These are phyloP conservation scores for Sphaerulina musiva DNA, from an alignment of 2,329 filamentous ascomycete species.

Conservation along the genomic window DNA sequence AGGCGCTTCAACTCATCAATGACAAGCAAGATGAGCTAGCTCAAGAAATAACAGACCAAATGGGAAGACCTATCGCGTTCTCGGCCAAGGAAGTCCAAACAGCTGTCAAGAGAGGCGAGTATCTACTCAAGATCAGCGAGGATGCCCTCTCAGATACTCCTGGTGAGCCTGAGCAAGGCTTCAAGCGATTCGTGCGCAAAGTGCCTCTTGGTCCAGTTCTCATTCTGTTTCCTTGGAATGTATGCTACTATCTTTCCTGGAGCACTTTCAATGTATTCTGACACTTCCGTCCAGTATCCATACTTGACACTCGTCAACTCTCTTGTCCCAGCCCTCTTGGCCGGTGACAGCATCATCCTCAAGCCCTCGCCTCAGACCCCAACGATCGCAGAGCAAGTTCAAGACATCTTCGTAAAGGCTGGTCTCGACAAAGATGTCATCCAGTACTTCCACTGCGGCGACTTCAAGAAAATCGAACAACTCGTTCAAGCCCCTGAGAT, in stretches of 20 bases:
- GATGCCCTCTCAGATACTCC: conserved; percentile 72
- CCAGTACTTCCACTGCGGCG: conserved; percentile 87
- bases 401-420: conserved; percentile 68
- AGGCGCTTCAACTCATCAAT: conserved; percentile 64
- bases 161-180: conserved; percentile 78
- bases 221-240: conserved; percentile 93
- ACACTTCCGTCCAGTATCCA: conserved; percentile 61
- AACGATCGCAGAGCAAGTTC: conserved; percentile 78
- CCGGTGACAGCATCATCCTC: conserved; percentile 84
- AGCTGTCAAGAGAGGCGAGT: conserved; percentile 76
- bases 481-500: conserved; percentile 72
- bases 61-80: conserved; percentile 88
- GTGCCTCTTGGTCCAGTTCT: conserved; percentile 81
- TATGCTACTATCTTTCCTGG: conserved; percentile 44
- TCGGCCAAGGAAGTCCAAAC: conserved; percentile 77
- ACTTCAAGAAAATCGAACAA: conserved; percentile 66
- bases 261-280: not conserved
- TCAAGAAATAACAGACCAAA: conserved; percentile 82
- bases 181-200: conserved; percentile 84
- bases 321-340: conserved; percentile 80
- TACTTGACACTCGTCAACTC: conserved; percentile 92
- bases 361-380: conserved; percentile 95
- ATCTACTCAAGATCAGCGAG: conserved; percentile 74
- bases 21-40: conserved; percentile 73
- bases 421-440: conserved; percentile 78